phyloP scores from a whole-genome alignment of 495 filamentous ascomycete species.

The Penicillium ochrochloron region DNA sequence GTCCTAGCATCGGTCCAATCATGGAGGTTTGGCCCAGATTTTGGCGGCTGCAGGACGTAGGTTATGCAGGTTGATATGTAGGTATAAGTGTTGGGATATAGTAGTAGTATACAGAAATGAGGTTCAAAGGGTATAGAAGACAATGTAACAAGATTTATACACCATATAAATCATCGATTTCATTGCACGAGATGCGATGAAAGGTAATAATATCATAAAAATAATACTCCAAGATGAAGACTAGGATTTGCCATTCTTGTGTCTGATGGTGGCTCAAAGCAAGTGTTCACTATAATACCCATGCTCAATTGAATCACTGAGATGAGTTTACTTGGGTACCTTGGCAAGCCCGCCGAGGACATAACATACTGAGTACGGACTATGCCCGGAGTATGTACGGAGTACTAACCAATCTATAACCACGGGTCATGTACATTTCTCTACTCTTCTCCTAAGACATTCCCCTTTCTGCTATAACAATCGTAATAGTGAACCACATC shows the following conservation, averaged over 20 bases:
- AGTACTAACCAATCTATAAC: neutral
- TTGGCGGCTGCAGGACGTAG: neutral
- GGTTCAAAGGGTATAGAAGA: neutral
- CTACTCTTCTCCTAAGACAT: no score
- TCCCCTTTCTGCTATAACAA: no score
- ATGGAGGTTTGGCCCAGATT: constrained; percentile 20
- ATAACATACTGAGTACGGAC: neutral
- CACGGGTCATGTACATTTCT: no score
- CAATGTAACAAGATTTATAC: neutral
- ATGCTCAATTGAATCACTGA: neutral
- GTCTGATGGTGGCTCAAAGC: neutral
- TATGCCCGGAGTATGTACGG: no score
- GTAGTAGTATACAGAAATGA: neutral
- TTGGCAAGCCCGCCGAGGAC: neutral
- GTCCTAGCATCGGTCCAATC: constrained; percentile 19
- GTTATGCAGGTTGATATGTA: neutral
- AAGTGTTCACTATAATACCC: neutral
- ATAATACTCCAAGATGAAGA: neutral
- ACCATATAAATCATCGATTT: neutral
- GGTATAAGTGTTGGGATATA: neutral
- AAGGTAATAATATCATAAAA: no score
- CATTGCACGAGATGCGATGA: no score
- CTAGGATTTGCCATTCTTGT: neutral
- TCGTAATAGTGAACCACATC: no score
- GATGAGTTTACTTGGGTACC: neutral